These are phyloP conservation scores for Aspergillus ustus DNA, from an alignment of 2,329 filamentous ascomycete species.

Conservation along the genomic window DNA sequence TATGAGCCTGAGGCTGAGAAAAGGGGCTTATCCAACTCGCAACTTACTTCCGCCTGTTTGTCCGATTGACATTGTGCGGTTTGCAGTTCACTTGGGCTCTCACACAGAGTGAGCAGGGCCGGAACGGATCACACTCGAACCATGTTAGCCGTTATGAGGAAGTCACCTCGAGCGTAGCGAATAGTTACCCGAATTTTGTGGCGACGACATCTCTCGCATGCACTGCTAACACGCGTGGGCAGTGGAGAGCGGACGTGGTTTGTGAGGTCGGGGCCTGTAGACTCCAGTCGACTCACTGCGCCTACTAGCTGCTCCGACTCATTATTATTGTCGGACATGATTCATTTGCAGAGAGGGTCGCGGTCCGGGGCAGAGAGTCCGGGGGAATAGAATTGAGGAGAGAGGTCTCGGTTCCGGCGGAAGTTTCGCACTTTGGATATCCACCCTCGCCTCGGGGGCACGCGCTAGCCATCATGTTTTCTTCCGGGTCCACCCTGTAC, in stretches of 20 bases:
- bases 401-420: background rate
- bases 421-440: background rate
- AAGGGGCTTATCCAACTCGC: background rate
- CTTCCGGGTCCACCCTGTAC: no score
- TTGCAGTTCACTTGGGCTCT: slow-evolving; percentile 33
- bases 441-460: background rate
- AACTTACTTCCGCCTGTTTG: slow-evolving; percentile 20
- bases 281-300: background rate
- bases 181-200: slow-evolving; percentile 36
- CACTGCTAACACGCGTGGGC: slow-evolving; percentile 35
- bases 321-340: background rate
- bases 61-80: slow-evolving; percentile 6
- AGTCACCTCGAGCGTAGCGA: background rate
- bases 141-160: background rate
- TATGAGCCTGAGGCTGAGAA: background rate
- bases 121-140: slow-evolving; percentile 37
- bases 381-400: background rate
- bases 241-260: slow-evolving; percentile 7
- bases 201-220: slow-evolving; percentile 36
- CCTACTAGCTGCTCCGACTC: background rate
- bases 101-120: slow-evolving; percentile 41
- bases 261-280: background rate
- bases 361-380: background rate
- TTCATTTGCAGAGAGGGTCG: background rate
- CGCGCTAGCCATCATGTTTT: background rate